phyloP scores from a whole-genome alignment of 306 rosid species.

The Amphicarpaea edgeworthii region DNA sequence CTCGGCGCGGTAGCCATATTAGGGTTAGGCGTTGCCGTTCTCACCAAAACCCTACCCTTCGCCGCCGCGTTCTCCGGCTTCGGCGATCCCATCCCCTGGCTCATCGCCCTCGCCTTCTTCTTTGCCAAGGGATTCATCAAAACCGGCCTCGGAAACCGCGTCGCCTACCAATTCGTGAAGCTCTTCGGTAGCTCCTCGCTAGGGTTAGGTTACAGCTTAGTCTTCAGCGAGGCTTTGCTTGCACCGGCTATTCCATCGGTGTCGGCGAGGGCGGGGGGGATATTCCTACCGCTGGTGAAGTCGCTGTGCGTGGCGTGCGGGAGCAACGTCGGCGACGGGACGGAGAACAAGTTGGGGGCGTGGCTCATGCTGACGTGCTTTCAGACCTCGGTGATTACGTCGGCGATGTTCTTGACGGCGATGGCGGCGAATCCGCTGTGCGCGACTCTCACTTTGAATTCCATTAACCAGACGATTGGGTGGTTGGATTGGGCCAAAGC shows the following conservation, averaged over 20 bases:
- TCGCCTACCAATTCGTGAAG: conserved; percentile 90
- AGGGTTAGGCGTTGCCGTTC: conserved; percentile 88
- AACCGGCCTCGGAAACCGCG: conserved; percentile 93
- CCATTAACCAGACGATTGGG: conserved; percentile 88
- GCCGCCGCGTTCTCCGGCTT: conserved; percentile 93
- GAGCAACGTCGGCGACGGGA: conserved; percentile 93
- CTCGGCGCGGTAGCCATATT: conserved; percentile 92
- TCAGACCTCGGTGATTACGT: conserved; percentile 93
- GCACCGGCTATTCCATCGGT: conserved; percentile 98
- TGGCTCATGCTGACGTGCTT: conserved; percentile 99
- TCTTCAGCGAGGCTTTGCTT: conserved; percentile 89
- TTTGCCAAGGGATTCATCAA: conserved; percentile 95
- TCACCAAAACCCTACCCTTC: conserved; percentile 87
- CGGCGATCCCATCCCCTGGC: conserved; percentile 98
- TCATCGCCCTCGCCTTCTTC: conserved; percentile 93
- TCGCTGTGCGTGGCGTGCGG: conserved; percentile 94
- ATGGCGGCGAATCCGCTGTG: conserved; percentile 99
- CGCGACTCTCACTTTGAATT: conserved; percentile 71
- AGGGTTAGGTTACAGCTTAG: conserved; percentile 94
- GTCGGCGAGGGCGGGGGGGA: conserved; percentile 94
- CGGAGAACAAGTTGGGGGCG: conserved; percentile 78
- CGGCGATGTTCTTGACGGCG: conserved; percentile 95
- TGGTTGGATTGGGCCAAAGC: conserved; percentile 99
- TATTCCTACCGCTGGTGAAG: conserved; percentile 89
- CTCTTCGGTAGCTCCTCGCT: conserved; percentile 93